Conservation (phyloP, 495 filamentous ascomycete species). For the Corynascus novoguineensis region DNA sequence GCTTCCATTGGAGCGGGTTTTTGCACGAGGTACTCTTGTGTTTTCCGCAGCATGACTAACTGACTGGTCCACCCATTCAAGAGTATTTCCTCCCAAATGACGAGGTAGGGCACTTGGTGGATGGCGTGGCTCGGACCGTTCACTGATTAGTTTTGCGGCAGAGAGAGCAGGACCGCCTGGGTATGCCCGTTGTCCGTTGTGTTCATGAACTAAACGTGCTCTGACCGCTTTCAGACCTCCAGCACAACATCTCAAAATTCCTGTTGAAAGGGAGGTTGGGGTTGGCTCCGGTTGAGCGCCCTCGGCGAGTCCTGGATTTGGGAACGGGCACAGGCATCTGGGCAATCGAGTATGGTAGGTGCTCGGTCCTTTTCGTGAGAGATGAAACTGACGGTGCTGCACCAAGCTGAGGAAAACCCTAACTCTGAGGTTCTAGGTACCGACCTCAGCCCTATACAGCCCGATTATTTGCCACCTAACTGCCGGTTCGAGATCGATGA, state of each 20-base stretch:
- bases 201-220: not conserved
- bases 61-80: conserved; percentile 7
- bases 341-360: conserved; percentile 39
- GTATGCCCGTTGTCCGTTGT: conserved; percentile 20
- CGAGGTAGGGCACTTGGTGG: conserved; percentile 15
- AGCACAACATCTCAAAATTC: conserved; percentile 43
- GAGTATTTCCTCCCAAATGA: conserved; percentile 32
- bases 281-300: conserved; percentile 37
- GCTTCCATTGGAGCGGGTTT: not conserved
- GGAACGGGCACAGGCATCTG: conserved; percentile 43
- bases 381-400: not conserved
- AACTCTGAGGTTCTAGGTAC: conserved; percentile 34
- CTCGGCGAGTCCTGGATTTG: conserved; percentile 40
- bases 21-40: too few species aligned
- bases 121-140: not conserved
- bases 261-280: conserved; percentile 40
- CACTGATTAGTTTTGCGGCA: conserved; percentile 10
- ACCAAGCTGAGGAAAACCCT: conserved; percentile 21
- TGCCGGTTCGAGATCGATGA: conserved; percentile 46
- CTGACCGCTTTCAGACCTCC: conserved; percentile 34
- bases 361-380: not conserved
- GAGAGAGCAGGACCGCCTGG: conserved; percentile 43
- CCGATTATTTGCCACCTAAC: conserved; percentile 41
- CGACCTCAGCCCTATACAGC: conserved; percentile 47
- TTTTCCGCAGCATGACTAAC: not conserved